These are phyloP conservation scores for Geosiphon pyriformis DNA, from an alignment of 192 early-diverging fungal species.

Conservation along the genomic window DNA sequence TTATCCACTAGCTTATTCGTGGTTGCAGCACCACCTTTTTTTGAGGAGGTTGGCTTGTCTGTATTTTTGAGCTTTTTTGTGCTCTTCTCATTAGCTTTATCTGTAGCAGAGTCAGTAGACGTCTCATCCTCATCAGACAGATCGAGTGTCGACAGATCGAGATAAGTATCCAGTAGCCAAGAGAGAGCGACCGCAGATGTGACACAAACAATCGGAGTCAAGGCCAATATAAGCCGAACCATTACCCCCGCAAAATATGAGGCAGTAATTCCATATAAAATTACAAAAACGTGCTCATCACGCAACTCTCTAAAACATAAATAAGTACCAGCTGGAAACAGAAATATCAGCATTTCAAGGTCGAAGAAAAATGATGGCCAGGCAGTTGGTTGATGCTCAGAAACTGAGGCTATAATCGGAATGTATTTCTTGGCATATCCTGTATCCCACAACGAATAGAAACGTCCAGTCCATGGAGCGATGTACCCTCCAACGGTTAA, in stretches of 20 bases:
- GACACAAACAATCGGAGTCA: conserved; percentile 97
- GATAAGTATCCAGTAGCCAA: conserved; percentile 79
- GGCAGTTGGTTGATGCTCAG: conserved; percentile 98
- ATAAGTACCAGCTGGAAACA: conserved; percentile 97
- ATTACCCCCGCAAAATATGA: conserved; percentile 99
- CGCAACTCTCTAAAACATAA: conserved; percentile 91
- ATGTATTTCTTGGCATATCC: conserved; percentile 99
- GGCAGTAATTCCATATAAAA: conserved; percentile 95
- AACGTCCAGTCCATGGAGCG: conserved; percentile 98
- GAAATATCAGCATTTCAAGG: conserved; percentile 89
- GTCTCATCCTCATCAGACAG: conserved; percentile 18
- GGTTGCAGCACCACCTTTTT: background rate
- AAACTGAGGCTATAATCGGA: conserved; percentile 99
- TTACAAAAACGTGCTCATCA: conserved; percentile 98
- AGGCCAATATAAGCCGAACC: conserved; percentile 97
- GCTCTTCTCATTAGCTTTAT: conserved; percentile 11
- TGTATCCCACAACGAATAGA: conserved; percentile 99
- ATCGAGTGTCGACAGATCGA: conserved; percentile 34
- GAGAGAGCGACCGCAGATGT: conserved; percentile 88
- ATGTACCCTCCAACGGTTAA: conserved; percentile 82
- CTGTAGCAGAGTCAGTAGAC: conserved; percentile 7
- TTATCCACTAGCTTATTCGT: conserved; percentile 20
- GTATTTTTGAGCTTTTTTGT: background rate
- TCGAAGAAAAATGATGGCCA: conserved; percentile 99
- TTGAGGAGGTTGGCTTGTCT: conserved; percentile 12